Evolutionary conservation across 2,329 filamentous ascomycete species (phyloP).

Genomic region (Sarocladiaceae sp.): DNA sequence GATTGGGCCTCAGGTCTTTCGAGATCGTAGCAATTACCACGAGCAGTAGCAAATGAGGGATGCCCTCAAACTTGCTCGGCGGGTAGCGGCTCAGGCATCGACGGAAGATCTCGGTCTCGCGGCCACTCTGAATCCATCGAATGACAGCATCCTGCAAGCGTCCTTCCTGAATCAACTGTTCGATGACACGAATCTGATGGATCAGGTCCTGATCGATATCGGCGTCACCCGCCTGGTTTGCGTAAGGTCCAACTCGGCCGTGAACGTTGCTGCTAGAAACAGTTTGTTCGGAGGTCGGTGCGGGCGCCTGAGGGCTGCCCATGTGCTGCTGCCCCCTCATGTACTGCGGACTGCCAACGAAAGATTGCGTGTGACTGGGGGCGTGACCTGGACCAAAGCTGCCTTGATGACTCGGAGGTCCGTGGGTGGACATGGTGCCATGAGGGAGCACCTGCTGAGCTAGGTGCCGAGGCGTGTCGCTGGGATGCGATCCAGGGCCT

Average conservation of each 20-base stretch:
- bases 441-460: constrained; percentile 3
- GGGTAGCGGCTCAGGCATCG: constrained; percentile 31
- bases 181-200: constrained; percentile 51
- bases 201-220: constrained; percentile 45
- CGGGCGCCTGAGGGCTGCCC: constrained; percentile 27
- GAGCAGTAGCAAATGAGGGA: constrained; percentile 56
- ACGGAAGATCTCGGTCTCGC: constrained; percentile 57
- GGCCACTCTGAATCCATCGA: constrained; percentile 59
- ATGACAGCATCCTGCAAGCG: constrained; percentile 58
- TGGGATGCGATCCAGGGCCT: constrained; percentile 11
- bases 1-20: constrained; percentile 47
- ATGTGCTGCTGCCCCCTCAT: constrained; percentile 25
- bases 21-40: constrained; percentile 60
- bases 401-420: constrained; percentile 23
- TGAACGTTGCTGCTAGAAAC: constrained; percentile 24
- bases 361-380: constrained; percentile 25
- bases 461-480: constrained; percentile 1
- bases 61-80: constrained; percentile 39
- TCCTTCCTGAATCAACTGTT: constrained; percentile 53
- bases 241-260: constrained; percentile 28
- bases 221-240: constrained; percentile 27
- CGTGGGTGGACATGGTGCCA: constrained; percentile 3
- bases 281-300: constrained; percentile 26
- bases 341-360: constrained; percentile 31
- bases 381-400: constrained; percentile 28